phyloP scores from a whole-genome alignment of 495 filamentous ascomycete species.

The Xylaria bambusicola region DNA sequence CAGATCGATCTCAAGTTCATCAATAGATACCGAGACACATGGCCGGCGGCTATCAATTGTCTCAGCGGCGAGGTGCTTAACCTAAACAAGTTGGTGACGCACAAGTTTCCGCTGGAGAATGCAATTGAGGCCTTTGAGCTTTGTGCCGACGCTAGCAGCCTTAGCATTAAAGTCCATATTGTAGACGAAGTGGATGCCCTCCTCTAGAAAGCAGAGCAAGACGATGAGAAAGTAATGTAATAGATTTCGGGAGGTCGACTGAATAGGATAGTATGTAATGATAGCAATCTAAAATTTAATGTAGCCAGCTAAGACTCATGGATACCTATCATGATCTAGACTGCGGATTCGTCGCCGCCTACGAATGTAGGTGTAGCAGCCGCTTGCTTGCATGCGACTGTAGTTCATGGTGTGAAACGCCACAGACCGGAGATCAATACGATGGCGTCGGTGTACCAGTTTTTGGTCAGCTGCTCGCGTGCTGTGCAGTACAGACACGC shows the following conservation, averaged over 20 bases:
- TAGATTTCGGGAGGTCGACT: not conserved
- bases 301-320: not conserved
- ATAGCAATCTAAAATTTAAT: slow-evolving; percentile 9
- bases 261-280: not conserved
- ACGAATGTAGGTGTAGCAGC: not conserved
- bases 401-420: not conserved
- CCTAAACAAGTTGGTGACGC: slow-evolving; percentile 50
- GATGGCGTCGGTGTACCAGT: not conserved
- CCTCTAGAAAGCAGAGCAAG: slow-evolving; percentile 16
- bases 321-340: not conserved
- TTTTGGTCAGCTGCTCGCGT: not conserved
- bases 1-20: slow-evolving; percentile 65
- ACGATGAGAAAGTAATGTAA: slow-evolving; percentile 4
- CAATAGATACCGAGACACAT: slow-evolving; percentile 65
- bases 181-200: slow-evolving; percentile 52
- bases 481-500: not conserved
- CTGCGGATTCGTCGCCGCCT: not conserved
- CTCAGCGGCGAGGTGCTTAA: slow-evolving; percentile 56
- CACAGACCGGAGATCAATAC: slow-evolving; percentile 1
- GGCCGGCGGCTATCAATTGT: slow-evolving; percentile 57
- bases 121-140: slow-evolving; percentile 58
- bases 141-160: slow-evolving; percentile 48
- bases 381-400: not conserved
- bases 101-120: slow-evolving; percentile 57
- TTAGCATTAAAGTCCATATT: slow-evolving; percentile 62